Conservation (phyloP, 2,329 filamentous ascomycete species). For the Alternaria brassicae region DNA sequence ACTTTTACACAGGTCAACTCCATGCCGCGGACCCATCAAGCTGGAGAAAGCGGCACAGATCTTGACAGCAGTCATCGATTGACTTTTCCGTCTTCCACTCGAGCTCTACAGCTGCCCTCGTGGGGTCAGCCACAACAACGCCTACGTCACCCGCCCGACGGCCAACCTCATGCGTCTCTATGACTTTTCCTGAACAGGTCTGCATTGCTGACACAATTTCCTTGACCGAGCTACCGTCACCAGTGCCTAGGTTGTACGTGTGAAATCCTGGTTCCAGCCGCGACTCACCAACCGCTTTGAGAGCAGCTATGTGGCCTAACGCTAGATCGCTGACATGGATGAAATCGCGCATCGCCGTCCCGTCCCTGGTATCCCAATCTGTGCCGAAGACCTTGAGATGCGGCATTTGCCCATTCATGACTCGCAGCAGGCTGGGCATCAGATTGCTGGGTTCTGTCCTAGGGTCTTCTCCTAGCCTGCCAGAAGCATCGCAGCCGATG, state of each 20-base stretch:
- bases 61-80: constrained; percentile 1
- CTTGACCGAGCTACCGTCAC: constrained; percentile 41
- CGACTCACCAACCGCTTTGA: constrained; percentile 37
- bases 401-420: constrained; percentile 60
- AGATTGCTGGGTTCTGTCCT: constrained; percentile 66
- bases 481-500: constrained; percentile 66
- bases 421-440: constrained; percentile 66
- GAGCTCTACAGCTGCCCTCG: constrained; percentile 34
- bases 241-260: constrained; percentile 47
- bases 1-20: background rate
- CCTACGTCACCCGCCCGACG: constrained; percentile 44
- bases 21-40: background rate
- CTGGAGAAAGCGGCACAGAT: constrained; percentile 2
- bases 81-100: constrained; percentile 31
- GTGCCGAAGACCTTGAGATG: constrained; percentile 65
- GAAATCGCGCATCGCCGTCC: constrained; percentile 69
- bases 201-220: constrained; percentile 45
- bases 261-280: constrained; percentile 30
- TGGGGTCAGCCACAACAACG: constrained; percentile 35
- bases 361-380: constrained; percentile 68
- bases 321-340: constrained; percentile 70
- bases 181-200: constrained; percentile 29
- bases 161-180: constrained; percentile 31
- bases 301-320: constrained; percentile 65
- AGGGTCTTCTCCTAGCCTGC: constrained; percentile 67